Base-by-base conservation (phyloP, 2,329 filamentous ascomycete species). In the Colletotrichum orbiculare region DNA sequence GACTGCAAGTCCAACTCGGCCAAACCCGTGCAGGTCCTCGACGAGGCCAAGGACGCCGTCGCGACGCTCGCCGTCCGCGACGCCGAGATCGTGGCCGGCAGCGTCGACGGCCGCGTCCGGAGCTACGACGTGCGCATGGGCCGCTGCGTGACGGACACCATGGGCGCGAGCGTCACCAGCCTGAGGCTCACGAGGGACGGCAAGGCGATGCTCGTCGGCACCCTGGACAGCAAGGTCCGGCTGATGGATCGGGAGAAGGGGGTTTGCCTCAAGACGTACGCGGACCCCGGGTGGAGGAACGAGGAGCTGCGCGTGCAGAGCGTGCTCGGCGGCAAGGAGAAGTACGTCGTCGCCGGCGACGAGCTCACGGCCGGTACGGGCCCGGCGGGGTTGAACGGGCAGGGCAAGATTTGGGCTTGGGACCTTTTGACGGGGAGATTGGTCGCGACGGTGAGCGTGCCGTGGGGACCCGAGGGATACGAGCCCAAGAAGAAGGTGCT, bases 111-210 rank as follows among this genome's bases (percentile, higher is more conserved):
- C 2, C 83, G 91, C 63, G 87, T 96, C 1, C 83, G 95, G 58
- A 84, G 84, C 65, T 97, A 98, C 78, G 95, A 98, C 79, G 79
- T 97, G 45, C 85, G 93, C 59, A 91, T 87, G 83, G 94, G 94
- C 0, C 83, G 82, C 56, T 83, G 89, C 53, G 86, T 87, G 5
- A 87, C 87, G 1, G 93, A 97, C 78, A 87, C 93, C 1, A 79
- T 96, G 55, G 87, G 87, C 57, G 84, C 81, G 2, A 83, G 82
- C 65, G 91, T 97, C n/a, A 97, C 93, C 8, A 94, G 90, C 75
- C 75, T 97, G 60, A 81, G 80, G 46, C 80, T 92, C 54, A 91
- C 91, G 2, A 85, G 85, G 56, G 92, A 95, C 71, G 92, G 89
- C 1, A 90, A 90, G 69, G 89, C 91, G 1, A 75, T 95, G 68